Evolutionary conservation across 768 basidiomycete species (phyloP), one percentile per base, ranked within the genome.

Genomic region (Kwoniella dejecticola): DNA sequence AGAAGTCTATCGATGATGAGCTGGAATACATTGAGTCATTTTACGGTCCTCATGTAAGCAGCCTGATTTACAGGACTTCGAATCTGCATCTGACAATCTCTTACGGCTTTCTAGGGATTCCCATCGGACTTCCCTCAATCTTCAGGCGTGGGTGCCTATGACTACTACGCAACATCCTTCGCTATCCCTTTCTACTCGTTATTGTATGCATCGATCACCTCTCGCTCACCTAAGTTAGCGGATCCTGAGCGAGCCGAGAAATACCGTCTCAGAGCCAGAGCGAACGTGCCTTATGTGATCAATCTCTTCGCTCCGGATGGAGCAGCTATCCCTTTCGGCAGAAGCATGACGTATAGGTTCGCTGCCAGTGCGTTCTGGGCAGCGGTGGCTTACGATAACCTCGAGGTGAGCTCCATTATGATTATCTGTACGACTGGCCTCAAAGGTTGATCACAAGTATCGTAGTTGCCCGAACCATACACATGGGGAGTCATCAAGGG

Each of bases 291-390:
- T 12, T 29, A 57, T 29, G 31, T 61, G 3, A 40, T 68, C 21
- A 61, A 72, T 27, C 61, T 72, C 3, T 67, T 69, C 30, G 64
- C 59, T 2, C 65, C 67, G 12, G 61, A 69, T 26, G 88, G 88
- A 4, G 85, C 87, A 23, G 87, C 85, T 0, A 86, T 89, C 66
- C 86, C 88, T 0, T 90, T 89, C 68, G 89, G 88, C 3, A 80
- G 89, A 49, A 88, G 86, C 64, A 82, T 89, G 80, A 87, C 86
- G 3, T 89, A 89, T 71, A 84, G 89, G 40, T 89, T 88, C 70
- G 88, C 88, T 17, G 88, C 87, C 60, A 85, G 68, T 23, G 45
- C 45, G 4, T 69, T 72, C 52, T 72, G 58, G 56, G 62, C 70
- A 3, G 70, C 62, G 1, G 55, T 64, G 12, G 70, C 65, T 33